phyloP scores from a whole-genome alignment of 1,284 basidiomycete genomes.

The Ganoderma leucocontextum region DNA sequence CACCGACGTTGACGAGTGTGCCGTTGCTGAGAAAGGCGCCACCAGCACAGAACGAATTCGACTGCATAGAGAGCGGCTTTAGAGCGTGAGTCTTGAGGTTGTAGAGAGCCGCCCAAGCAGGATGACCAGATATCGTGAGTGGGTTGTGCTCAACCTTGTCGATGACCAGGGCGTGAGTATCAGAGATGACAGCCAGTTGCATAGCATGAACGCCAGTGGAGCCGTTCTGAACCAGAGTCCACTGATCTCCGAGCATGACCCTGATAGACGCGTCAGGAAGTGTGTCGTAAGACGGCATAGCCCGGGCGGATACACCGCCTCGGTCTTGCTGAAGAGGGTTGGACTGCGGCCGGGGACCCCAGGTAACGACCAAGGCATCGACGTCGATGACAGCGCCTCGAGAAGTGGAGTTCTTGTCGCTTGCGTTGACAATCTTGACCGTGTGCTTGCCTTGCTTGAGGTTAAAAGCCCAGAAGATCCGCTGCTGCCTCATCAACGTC shows the following conservation, averaged over 20 bases:
- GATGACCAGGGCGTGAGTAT: constrained; percentile 74
- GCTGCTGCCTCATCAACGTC: constrained; percentile 59
- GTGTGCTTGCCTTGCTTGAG: constrained; percentile 63
- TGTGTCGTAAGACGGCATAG: constrained; percentile 28
- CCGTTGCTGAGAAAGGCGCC: constrained; percentile 81
- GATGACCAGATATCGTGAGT: constrained; percentile 72
- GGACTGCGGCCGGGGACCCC: constrained; percentile 15
- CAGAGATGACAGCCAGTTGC: constrained; percentile 78
- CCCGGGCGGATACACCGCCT: constrained; percentile 20
- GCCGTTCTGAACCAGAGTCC: constrained; percentile 65
- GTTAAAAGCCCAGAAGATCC: constrained; percentile 68
- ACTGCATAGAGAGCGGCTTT: constrained; percentile 69
- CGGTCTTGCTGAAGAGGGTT: constrained; percentile 26
- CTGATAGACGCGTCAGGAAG: constrained; percentile 37
- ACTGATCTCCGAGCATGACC: constrained; percentile 39
- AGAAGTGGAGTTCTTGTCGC: constrained; percentile 47
- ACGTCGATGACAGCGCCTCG: constrained; percentile 55
- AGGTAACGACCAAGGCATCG: constrained; percentile 73
- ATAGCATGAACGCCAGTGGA: constrained; percentile 84
- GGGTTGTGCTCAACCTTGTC: constrained; percentile 91
- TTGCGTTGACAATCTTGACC: constrained; percentile 69
- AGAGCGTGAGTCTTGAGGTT: constrained; percentile 71
- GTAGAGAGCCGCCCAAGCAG: constrained; percentile 82
- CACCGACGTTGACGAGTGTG: constrained; percentile 79
- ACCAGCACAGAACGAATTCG: constrained; percentile 91